Conservation (phyloP, 2,329 filamentous ascomycete species). For the Fusarium pseudocircinatum region DNA sequence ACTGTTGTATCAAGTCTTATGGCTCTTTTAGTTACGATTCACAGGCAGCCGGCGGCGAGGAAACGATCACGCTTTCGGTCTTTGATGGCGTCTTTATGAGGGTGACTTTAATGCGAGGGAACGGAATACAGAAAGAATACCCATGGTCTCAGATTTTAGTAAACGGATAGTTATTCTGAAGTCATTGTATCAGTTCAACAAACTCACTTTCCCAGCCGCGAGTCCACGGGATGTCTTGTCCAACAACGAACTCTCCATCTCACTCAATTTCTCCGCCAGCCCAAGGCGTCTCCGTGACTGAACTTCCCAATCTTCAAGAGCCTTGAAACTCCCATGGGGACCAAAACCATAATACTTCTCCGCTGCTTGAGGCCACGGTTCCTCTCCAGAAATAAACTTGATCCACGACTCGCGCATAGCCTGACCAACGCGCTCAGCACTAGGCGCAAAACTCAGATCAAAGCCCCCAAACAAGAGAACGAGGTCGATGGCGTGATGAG, state of each 20-base stretch:
- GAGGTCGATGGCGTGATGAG: slow-evolving; percentile 59
- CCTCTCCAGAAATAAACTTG: slow-evolving; percentile 48
- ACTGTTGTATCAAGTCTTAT: background rate
- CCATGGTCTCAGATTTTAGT: background rate
- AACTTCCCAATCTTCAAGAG: slow-evolving; percentile 42
- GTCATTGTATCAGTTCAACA: slow-evolving; percentile 43
- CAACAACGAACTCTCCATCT: slow-evolving; percentile 42
- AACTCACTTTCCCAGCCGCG: slow-evolving; percentile 52
- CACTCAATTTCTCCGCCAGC: slow-evolving; percentile 7
- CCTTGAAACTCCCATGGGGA: slow-evolving; percentile 49
- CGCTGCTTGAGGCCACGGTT: slow-evolving; percentile 47
- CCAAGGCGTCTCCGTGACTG: slow-evolving; percentile 6
- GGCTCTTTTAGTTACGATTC: background rate
- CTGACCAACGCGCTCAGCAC: slow-evolving; percentile 46
- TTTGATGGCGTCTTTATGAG: background rate
- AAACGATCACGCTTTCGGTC: background rate
- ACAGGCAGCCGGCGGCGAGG: background rate
- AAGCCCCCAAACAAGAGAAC: slow-evolving; percentile 55
- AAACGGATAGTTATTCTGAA: rapidly evolving
- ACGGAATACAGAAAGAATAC: background rate
- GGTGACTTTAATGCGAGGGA: rapidly evolving
- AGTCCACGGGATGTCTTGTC: slow-evolving; percentile 33
- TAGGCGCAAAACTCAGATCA: slow-evolving; percentile 48
- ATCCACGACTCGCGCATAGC: slow-evolving; percentile 55
- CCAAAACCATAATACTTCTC: slow-evolving; percentile 44